phyloP scores from a whole-genome alignment of 176 grass and related monocot genomes.

The Puccinellia tenuiflora region DNA sequence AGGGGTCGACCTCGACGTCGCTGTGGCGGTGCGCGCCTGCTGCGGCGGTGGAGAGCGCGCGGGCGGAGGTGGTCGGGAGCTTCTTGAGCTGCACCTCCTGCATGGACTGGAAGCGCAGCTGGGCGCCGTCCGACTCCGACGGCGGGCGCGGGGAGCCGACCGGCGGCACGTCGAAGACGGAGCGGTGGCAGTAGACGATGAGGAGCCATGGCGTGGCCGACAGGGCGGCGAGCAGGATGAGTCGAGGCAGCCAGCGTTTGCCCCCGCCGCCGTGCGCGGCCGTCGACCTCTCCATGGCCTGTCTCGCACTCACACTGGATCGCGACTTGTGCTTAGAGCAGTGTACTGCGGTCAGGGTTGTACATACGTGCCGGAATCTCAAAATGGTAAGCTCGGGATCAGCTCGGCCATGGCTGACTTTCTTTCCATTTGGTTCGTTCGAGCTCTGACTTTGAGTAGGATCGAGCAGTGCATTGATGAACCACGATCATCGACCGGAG shows the following conservation, averaged over 20 bases:
- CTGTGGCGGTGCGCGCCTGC: not conserved
- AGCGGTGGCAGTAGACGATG: constrained; percentile 51
- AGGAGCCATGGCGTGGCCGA: constrained; percentile 53
- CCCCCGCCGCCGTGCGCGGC: not conserved
- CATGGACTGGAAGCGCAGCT: not conserved
- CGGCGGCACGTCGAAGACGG: constrained; percentile 22
- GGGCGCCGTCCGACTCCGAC: not conserved
- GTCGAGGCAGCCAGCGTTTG: constrained; percentile 32
- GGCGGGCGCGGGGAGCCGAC: constrained; percentile 1
- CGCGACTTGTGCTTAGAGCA: not conserved
- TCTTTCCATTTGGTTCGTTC: not conserved
- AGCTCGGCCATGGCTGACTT: not conserved
- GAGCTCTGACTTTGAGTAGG: not conserved
- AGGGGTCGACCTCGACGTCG: not conserved
- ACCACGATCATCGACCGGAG: no score
- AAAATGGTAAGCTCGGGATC: no score
- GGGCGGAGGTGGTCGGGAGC: constrained; percentile 6
- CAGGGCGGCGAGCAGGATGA: constrained; percentile 39
- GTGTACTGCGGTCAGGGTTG: no score
- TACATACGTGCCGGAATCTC: not conserved
- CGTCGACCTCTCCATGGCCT: constrained; percentile 44
- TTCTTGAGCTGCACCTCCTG: constrained; percentile 4
- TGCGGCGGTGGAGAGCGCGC: not conserved
- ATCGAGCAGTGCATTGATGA: not conserved
- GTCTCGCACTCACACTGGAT: not conserved